These are phyloP conservation scores for Lachancea kluyveri DNA, from an alignment of 805 yeast species.

Conservation along the genomic window DNA sequence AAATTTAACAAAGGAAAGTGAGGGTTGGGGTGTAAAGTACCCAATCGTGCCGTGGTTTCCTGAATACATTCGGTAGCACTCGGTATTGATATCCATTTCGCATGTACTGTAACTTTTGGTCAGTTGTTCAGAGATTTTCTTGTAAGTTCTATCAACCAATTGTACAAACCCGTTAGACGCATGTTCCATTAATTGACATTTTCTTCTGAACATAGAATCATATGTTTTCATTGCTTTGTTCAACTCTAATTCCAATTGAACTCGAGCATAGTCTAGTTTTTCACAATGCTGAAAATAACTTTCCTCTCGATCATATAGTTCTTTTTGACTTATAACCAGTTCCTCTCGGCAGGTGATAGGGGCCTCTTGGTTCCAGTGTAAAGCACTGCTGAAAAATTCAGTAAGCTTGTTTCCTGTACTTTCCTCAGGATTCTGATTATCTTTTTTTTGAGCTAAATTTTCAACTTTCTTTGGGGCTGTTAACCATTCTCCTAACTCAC, in stretches of 20 bases:
- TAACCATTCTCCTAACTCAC: no score
- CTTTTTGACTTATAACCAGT: neutral
- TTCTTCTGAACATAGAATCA: neutral
- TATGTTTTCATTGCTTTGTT: constrained; percentile 6
- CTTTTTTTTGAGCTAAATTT: neutral
- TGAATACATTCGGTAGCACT: neutral
- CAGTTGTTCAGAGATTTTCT: no score
- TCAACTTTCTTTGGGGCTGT: no score
- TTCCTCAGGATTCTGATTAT: no score
- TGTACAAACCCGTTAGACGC: neutral
- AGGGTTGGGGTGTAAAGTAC: constrained; percentile 5
- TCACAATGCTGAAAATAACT: constrained; percentile 4
- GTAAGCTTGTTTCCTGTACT: constrained; percentile 1
- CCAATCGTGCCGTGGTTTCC: constrained; percentile 6
- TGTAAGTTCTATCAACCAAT: no score
- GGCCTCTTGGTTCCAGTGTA: no score
- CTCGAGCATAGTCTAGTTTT: constrained; percentile 5
- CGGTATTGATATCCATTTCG: no score
- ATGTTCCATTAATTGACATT: neutral
- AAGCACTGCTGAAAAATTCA: constrained; percentile 3
- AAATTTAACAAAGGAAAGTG: constrained; percentile 2
- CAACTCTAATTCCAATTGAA: constrained; percentile 5
- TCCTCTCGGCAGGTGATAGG: constrained; percentile 1
- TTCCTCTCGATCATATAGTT: neutral
- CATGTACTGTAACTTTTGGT: no score